Evolutionary conservation across 139 green algal genomes (phyloP).

Genomic region (Coelastrella sp.): DNA sequence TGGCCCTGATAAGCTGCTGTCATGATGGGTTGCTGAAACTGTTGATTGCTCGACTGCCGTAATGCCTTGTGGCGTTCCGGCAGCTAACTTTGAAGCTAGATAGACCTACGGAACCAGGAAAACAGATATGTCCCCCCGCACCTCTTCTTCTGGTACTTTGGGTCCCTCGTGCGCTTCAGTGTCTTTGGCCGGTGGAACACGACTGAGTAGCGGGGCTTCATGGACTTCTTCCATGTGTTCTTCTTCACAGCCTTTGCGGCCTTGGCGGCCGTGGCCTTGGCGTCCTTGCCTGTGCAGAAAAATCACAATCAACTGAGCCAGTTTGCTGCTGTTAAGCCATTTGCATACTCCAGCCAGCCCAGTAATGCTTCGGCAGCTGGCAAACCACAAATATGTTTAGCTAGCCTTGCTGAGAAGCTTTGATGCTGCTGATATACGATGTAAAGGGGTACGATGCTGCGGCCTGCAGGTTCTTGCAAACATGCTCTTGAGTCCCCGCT

Average conservation of each 20-base stretch:
- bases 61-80: not conserved
- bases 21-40: too few species aligned
- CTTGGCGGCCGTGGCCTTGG: conserved; percentile 34
- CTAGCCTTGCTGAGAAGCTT: too few species aligned
- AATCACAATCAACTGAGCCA: not conserved
- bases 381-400: too few species aligned
- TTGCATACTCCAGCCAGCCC: not conserved
- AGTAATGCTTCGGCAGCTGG: not conserved
- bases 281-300: conserved; percentile 36
- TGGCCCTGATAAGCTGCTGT: too few species aligned
- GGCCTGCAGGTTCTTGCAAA: not conserved
- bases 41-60: not conserved
- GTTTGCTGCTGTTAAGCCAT: not conserved
- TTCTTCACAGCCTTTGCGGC: conserved; percentile 95
- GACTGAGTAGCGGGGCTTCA: conserved; percentile 85
- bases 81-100: too few species aligned
- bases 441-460: not conserved
- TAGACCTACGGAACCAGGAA: not conserved
- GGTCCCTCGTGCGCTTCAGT: conserved; percentile 82
- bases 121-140: conserved; percentile 49
- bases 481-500: not conserved
- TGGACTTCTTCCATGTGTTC: conserved; percentile 78
- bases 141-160: conserved; percentile 90
- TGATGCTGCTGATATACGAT: too few species aligned
- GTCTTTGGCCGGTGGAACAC: conserved; percentile 96